Percentiles rank a stretch among this genome's conserved stretches.
phyloP scores from a whole-genome alignment of 2,329 filamentous ascomycete species.

The Plectosphaerella sp. region DNA sequence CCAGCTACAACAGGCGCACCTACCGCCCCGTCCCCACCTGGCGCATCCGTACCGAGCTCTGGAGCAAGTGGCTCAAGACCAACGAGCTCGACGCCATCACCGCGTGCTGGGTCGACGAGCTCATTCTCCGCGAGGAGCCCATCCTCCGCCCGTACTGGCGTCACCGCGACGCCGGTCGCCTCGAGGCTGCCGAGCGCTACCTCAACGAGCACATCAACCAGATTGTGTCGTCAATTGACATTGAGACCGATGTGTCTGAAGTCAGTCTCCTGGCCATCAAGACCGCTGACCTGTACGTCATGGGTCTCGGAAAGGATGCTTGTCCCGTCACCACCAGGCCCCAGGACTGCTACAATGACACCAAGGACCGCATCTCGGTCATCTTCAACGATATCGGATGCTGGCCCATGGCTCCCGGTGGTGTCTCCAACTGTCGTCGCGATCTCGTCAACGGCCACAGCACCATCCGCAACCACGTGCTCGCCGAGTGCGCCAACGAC shows the following conservation, averaged over 20 bases:
- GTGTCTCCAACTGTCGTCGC: constrained; percentile 49
- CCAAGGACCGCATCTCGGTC: constrained; percentile 41
- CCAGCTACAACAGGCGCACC: constrained; percentile 17
- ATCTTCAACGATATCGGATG: constrained; percentile 48
- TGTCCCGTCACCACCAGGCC: constrained; percentile 32
- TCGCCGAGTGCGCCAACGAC: constrained; percentile 51
- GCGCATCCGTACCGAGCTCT: constrained; percentile 41
- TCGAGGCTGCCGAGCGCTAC: constrained; percentile 35
- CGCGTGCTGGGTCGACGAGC: constrained; percentile 45
- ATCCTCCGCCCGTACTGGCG: constrained; percentile 40
- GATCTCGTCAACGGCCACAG: constrained; percentile 50
- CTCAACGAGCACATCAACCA: constrained; percentile 30
- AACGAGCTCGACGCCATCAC: constrained; percentile 41
- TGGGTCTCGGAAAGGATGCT: constrained; percentile 36
- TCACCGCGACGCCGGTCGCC: constrained; percentile 34
- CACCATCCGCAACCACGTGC: constrained; percentile 49
- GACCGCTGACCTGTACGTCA: constrained; percentile 32
- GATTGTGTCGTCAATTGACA: constrained; percentile 30
- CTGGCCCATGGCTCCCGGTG: constrained; percentile 49
- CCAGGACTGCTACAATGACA: constrained; percentile 39
- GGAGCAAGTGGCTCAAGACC: constrained; percentile 43
- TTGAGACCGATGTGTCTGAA: constrained; percentile 31
- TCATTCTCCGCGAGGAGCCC: constrained; percentile 39
- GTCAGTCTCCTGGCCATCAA: constrained; percentile 32
- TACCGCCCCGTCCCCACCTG: constrained; percentile 37